Evolutionary conservation across 2,329 filamentous ascomycete genomes (phyloP), one percentile per base, ranked within the genome.

Genomic region (Cercospora citrullina): DNA sequence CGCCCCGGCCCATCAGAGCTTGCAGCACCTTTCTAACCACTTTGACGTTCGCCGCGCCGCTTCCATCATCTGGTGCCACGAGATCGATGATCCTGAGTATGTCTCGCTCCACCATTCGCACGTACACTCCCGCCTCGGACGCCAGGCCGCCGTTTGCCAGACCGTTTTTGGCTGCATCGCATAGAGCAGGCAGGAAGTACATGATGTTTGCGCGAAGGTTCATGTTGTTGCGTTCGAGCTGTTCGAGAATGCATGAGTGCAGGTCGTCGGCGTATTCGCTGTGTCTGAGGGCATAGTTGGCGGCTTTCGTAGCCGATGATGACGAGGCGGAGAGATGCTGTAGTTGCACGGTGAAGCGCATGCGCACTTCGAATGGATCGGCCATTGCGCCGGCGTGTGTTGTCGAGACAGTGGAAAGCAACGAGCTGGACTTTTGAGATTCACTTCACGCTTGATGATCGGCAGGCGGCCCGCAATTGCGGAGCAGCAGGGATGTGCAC

Each of bases 201-300:
- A 99, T 96, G 79, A 99, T 98, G 79, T 99, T 99, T 68, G 95
- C 96, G 69, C 94, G 87, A 62, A 90, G 96, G 81, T 99, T 99
- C 91, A 99, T 96, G 73, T 92, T 94, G 73, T 92, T 96, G 75
- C 89, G 87, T 80, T 98, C 94, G 31, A 99, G 86, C 80, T 98
- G 94, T 81, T 99, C 95, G 53, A 99, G 82, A 75, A 99, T 98
- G 81, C 96, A 99, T 21, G 92, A 96, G 80, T 99, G 95, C 74
- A 99, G 83, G 80, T 99, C 95, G 82, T 99, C 96, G 78, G 96
- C 93, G 89, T 96, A 92, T 76, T 98, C 94, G 72, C 89, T 89
- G 82, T 97, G 92, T 80, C 93, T 96, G 70, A 99, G 86, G 14
- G 95, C 95, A 89, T 96, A 99, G 78, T 94, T 90, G 30, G 95